Percentiles rank a stretch among this genome's conserved stretches.
Evolutionary conservation across 2,329 filamentous ascomycete species (phyloP).

Genomic region (Cyclaneusma minus): DNA sequence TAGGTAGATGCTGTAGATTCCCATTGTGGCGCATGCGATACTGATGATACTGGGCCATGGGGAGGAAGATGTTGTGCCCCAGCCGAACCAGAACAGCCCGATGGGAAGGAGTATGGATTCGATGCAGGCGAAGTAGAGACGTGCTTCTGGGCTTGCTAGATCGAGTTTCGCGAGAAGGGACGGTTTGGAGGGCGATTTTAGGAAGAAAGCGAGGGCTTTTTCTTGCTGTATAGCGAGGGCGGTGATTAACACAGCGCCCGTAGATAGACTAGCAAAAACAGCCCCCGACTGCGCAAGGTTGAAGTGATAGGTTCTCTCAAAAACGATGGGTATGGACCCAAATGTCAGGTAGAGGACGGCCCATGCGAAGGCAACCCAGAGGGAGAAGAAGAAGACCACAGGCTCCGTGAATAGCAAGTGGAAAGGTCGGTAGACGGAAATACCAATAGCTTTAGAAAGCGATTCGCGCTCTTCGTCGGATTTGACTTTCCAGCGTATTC

Average conservation of each 20-base stretch:
- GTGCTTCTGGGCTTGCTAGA: conserved; percentile 50
- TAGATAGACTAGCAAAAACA: conserved; percentile 58
- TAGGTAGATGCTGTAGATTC: conserved; percentile 76
- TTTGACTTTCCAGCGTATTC: conserved; percentile 63
- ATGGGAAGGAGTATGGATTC: conserved; percentile 60
- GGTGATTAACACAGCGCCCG: conserved; percentile 51
- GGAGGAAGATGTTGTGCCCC: conserved; percentile 43
- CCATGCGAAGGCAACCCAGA: conserved; percentile 87
- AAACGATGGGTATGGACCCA: conserved; percentile 65
- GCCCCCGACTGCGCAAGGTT: conserved; percentile 49
- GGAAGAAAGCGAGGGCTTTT: conserved; percentile 35
- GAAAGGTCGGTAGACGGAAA: conserved; percentile 67
- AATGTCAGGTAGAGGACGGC: conserved; percentile 78
- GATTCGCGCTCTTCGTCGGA: conserved; percentile 63
- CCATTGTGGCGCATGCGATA: conserved; percentile 62
- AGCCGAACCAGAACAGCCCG: conserved; percentile 71
- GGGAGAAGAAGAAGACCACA: conserved; percentile 71
- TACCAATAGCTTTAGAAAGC: conserved; percentile 51
- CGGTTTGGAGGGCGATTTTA: conserved; percentile 9
- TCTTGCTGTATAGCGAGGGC: conserved; percentile 59
- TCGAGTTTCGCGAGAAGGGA: conserved; percentile 3
- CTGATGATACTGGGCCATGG: conserved; percentile 66
- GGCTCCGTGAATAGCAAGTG: conserved; percentile 61
- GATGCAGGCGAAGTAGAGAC: conserved; percentile 72
- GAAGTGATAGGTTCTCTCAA: conserved; percentile 52